Percentiles rank a stretch among this genome's conserved stretches.
Evolutionary conservation across 805 yeast species (phyloP).

Genomic region (Saccharomyces mikatae): DNA sequence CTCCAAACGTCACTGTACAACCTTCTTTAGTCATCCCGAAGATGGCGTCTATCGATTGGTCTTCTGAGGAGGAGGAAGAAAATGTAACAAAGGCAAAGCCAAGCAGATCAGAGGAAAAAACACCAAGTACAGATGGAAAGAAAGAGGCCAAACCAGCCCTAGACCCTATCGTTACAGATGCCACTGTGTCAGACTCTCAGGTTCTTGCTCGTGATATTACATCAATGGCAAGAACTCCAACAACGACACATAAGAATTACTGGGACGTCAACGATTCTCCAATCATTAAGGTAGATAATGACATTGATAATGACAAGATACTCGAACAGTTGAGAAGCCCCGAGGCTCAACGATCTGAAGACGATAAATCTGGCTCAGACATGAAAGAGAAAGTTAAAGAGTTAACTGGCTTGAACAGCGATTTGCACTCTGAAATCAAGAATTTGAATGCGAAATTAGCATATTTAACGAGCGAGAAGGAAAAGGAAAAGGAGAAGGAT

Average conservation of each 20-base stretch:
- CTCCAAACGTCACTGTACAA: conserved; percentile 39
- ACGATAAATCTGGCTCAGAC: not conserved
- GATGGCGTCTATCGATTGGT: conserved; percentile 80
- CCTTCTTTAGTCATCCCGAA: conserved; percentile 72
- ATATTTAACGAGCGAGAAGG: conserved; percentile 6
- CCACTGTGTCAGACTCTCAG: not conserved
- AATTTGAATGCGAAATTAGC: conserved; percentile 14
- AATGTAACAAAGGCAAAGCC: conserved; percentile 1
- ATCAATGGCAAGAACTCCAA: not conserved
- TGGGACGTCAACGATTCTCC: not conserved
- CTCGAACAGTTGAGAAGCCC: not conserved
- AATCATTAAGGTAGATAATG: not conserved
- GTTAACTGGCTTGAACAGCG: conserved; percentile 15
- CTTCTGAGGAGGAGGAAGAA: conserved; percentile 62
- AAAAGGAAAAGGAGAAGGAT: conserved; percentile 1
- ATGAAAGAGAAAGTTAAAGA: conserved; percentile 4
- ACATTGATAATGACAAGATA: not conserved
- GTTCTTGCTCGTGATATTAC: not conserved
- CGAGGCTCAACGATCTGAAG: not conserved
- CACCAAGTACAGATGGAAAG: not conserved
- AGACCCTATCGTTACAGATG: not conserved
- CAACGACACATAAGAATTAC: not conserved
- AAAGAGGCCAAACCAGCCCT: not conserved
- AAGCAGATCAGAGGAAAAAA: not conserved
- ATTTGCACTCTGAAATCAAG: conserved; percentile 11